phyloP scores from a whole-genome alignment of 768 basidiomycete species.

The Hericium coralloides region DNA sequence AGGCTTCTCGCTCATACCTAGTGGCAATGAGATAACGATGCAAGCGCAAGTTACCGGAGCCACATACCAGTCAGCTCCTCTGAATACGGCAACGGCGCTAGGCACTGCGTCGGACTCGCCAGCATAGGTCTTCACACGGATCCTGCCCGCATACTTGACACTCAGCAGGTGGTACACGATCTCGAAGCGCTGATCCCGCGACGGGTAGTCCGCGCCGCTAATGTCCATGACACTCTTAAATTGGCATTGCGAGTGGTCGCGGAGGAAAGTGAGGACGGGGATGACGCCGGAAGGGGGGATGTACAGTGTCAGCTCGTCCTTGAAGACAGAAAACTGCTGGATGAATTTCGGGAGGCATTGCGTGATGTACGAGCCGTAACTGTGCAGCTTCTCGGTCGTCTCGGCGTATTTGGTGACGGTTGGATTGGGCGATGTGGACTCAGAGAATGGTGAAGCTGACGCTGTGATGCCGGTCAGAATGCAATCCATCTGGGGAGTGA shows the following conservation, averaged over 20 bases:
- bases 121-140: slow-evolving; percentile 96
- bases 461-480: slow-evolving; percentile 27
- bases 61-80: slow-evolving; percentile 90
- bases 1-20: slow-evolving; percentile 95
- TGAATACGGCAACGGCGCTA: slow-evolving; percentile 67
- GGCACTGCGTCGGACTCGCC: slow-evolving; percentile 90
- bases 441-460: slow-evolving; percentile 73
- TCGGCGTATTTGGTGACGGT: slow-evolving; percentile 62
- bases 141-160: slow-evolving; percentile 66
- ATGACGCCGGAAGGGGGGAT: slow-evolving; percentile 72
- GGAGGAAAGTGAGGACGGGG: slow-evolving; percentile 84
- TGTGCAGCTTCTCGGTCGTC: slow-evolving; percentile 73
- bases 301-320: slow-evolving; percentile 92
- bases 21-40: slow-evolving; percentile 1
- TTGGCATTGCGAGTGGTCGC: slow-evolving; percentile 92
- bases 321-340: slow-evolving; percentile 95
- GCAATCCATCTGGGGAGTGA: not conserved
- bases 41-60: not conserved
- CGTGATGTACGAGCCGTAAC: slow-evolving; percentile 87
- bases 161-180: slow-evolving; percentile 94
- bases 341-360: slow-evolving; percentile 95
- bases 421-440: slow-evolving; percentile 85
- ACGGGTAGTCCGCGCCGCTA: slow-evolving; percentile 92
- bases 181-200: slow-evolving; percentile 89
- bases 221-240: slow-evolving; percentile 92